Conservation (phyloP, 495 filamentous ascomycete species). For the Aspergillus nanangensis region DNA sequence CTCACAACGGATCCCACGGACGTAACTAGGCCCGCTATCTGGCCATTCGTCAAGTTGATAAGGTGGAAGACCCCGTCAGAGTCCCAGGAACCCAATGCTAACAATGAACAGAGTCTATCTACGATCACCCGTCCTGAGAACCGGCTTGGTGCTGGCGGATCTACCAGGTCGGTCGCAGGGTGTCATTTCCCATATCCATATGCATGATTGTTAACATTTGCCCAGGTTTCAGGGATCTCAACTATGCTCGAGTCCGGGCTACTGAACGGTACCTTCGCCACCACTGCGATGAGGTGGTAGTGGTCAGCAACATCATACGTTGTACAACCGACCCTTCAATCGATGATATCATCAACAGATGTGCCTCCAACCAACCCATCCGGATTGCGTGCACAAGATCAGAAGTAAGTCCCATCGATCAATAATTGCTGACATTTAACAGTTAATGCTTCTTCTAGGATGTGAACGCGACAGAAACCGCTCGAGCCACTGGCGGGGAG, state of each 20-base stretch:
- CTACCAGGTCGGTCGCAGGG: slow-evolving; percentile 23
- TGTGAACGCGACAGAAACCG: slow-evolving; percentile 15
- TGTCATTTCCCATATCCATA: neutral
- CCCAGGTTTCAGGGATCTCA: slow-evolving; percentile 26
- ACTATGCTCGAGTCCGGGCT: slow-evolving; percentile 21
- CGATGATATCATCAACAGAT: slow-evolving; percentile 16
- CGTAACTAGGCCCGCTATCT: slow-evolving; percentile 11
- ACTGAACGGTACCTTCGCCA: slow-evolving; percentile 25
- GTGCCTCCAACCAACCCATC: slow-evolving; percentile 9
- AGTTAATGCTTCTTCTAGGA: slow-evolving; percentile 5
- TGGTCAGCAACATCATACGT: slow-evolving; percentile 20
- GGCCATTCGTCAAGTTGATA: slow-evolving; percentile 33
- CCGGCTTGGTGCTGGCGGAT: slow-evolving; percentile 27
- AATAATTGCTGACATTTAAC: neutral
- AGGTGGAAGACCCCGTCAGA: slow-evolving; percentile 10
- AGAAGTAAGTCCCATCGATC: slow-evolving; percentile 13
- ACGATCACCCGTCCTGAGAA: slow-evolving; percentile 19
- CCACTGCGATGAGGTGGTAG: slow-evolving; percentile 27
- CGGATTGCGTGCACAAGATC: slow-evolving; percentile 23
- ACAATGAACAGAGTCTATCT: slow-evolving; percentile 27
- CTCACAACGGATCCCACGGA: slow-evolving; percentile 10
- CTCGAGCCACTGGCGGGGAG: slow-evolving; percentile 1
- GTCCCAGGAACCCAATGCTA: neutral
- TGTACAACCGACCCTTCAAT: slow-evolving; percentile 18
- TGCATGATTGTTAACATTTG: neutral